A percentile compares a stretch with the other conserved stretches of the same genome.
phyloP scores from a whole-genome alignment of 345 rosid genomes.

The Aquilaria sinensis region DNA sequence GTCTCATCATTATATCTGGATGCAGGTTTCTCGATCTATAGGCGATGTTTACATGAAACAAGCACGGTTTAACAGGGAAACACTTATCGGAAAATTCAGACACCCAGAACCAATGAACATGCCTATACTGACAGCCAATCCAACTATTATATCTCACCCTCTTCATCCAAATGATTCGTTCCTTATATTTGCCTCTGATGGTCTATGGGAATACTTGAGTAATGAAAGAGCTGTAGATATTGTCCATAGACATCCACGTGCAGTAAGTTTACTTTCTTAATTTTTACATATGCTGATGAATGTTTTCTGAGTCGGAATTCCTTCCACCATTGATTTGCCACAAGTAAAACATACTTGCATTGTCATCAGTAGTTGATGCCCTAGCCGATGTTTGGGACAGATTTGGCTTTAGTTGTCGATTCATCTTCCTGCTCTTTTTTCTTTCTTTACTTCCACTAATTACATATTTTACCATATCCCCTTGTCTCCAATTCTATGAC shows the following conservation, averaged over 20 bases:
- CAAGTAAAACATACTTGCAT: too few relatives aligned
- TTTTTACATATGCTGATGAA: background rate
- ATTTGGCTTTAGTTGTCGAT: too few relatives aligned
- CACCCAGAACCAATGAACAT: constrained; percentile 66
- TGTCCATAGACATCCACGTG: constrained; percentile 62
- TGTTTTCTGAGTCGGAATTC: constrained; percentile 4
- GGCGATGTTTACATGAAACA: constrained; percentile 88
- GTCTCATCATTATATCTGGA: constrained; percentile 15
- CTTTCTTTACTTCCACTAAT: too few relatives aligned
- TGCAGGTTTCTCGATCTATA: constrained; percentile 83
- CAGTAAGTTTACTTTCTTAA: constrained; percentile 43
- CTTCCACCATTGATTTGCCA: background rate
- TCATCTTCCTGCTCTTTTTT: too few relatives aligned
- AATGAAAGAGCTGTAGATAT: constrained; percentile 88
- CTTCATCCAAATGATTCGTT: constrained; percentile 79
- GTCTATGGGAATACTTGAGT: constrained; percentile 92
- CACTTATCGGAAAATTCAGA: constrained; percentile 61
- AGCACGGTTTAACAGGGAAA: constrained; percentile 54
- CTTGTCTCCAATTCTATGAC: too few relatives aligned
- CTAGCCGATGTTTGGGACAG: too few relatives aligned
- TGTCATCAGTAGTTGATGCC: too few relatives aligned
- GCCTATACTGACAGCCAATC: constrained; percentile 74
- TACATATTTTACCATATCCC: too few relatives aligned
- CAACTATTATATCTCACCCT: constrained; percentile 54
- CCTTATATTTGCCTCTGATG: constrained; percentile 95